phyloP scores from a whole-genome alignment of 176 grass and related monocot species.

The Zea luxurians region DNA sequence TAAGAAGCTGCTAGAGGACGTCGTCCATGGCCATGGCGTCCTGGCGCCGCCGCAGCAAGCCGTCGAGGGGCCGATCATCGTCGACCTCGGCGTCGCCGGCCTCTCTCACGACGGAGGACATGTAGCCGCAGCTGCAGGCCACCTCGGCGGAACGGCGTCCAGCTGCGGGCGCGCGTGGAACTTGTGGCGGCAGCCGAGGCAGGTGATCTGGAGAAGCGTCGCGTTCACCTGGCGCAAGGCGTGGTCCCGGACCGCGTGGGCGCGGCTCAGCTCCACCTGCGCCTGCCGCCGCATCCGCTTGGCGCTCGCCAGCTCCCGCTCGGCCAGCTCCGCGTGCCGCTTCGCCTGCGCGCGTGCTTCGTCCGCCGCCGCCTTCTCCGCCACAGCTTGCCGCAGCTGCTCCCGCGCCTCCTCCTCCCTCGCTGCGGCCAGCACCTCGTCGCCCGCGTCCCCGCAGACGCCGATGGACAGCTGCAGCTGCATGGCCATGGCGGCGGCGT shows the following conservation, averaged over 20 bases:
- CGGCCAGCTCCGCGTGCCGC: slow-evolving; percentile 73
- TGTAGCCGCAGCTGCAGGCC: slow-evolving; percentile 49
- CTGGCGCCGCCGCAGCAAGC: slow-evolving; percentile 26
- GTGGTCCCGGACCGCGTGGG: slow-evolving; percentile 68
- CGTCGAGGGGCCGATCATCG: no score
- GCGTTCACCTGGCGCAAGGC: slow-evolving; percentile 78
- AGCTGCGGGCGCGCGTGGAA: slow-evolving; percentile 32
- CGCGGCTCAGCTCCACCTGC: slow-evolving; percentile 81
- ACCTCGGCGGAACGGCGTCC: slow-evolving; percentile 31
- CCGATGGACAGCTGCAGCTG: slow-evolving; percentile 70
- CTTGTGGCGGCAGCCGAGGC: slow-evolving; percentile 76
- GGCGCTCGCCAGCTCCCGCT: slow-evolving; percentile 75
- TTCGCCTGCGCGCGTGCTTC: slow-evolving; percentile 72
- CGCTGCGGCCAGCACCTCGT: neutral
- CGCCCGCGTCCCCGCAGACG: neutral
- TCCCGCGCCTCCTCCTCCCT: slow-evolving; percentile 34
- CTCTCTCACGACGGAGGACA: slow-evolving; percentile 63
- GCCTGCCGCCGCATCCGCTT: slow-evolving; percentile 81
- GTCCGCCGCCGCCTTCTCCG: slow-evolving; percentile 62
- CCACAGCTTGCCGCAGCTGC: slow-evolving; percentile 47
- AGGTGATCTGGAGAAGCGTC: slow-evolving; percentile 77
- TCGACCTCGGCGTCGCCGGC: slow-evolving; percentile 55
- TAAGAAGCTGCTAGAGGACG: slow-evolving; percentile 20
- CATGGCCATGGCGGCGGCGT: slow-evolving; percentile 10
- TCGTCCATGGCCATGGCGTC: slow-evolving; percentile 34